Percentiles rank a stretch among this genome's conserved stretches.
phyloP scores from a whole-genome alignment of 352 stramenopile genomes.

The Peronospora farinosa region DNA sequence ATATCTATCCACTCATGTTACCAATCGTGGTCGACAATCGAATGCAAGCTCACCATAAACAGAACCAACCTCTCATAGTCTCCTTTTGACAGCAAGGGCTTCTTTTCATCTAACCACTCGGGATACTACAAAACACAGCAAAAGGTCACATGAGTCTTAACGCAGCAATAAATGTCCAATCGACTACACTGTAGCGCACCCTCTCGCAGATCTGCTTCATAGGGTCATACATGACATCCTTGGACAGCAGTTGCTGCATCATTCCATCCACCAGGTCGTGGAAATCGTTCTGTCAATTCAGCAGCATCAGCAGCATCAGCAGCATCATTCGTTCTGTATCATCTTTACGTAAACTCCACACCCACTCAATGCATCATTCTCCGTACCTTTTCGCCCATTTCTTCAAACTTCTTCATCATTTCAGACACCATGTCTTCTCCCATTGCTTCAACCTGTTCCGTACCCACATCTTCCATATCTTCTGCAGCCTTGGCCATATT shows the following conservation, averaged over 20 bases:
- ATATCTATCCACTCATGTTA: conserved; percentile 52
- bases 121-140: conserved; percentile 78
- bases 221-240: conserved; percentile 98
- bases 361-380: background rate
- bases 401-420: conserved; percentile 95
- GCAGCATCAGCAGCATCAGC: conserved; percentile 1
- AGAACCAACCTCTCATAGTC: conserved; percentile 84
- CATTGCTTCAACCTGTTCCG: conserved; percentile 81
- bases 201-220: conserved; percentile 93
- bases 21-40: conserved; percentile 1
- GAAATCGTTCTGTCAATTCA: conserved; percentile 63
- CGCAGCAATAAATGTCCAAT: conserved; percentile 2
- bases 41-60: background rate
- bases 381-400: conserved; percentile 89
- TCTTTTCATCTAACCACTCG: conserved; percentile 93
- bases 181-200: conserved; percentile 23
- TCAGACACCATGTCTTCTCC: conserved; percentile 94
- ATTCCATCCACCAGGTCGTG: conserved; percentile 95
- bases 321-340: background rate
- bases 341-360: background rate
- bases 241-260: conserved; percentile 96
- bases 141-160: background rate
- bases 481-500: conserved; percentile 86
- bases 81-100: conserved; percentile 79
- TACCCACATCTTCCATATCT: conserved; percentile 81